Conservation (phyloP, 768 basidiomycete species). For the Tulasnella sp. region DNA sequence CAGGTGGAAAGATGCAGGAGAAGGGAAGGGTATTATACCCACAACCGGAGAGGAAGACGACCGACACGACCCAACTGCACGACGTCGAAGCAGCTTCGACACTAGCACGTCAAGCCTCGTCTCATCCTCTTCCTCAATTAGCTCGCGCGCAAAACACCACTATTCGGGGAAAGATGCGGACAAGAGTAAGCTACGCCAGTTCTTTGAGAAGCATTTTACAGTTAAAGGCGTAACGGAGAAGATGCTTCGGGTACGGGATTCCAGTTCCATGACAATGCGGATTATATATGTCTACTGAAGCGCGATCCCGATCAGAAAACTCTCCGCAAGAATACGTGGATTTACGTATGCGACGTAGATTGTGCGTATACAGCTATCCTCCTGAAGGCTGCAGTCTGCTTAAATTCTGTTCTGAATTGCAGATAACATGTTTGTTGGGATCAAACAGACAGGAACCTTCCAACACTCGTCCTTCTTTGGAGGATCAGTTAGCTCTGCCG, state of each 20-base stretch:
- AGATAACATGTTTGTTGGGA: conserved; percentile 70
- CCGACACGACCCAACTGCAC: conserved; percentile 29
- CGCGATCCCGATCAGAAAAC: conserved; percentile 48
- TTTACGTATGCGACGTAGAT: conserved; percentile 64
- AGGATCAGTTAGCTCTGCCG: conserved; percentile 37
- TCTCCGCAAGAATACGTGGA: conserved; percentile 65
- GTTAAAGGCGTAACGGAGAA: conserved; percentile 56
- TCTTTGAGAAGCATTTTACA: conserved; percentile 54
- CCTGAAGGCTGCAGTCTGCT: neutral
- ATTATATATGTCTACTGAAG: neutral
- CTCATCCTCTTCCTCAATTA: conserved; percentile 36
- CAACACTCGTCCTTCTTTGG: conserved; percentile 68
- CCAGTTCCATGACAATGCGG: neutral
- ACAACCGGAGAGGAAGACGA: conserved; percentile 40
- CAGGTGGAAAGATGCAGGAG: conserved; percentile 64
- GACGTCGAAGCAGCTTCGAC: conserved; percentile 40
- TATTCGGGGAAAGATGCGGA: conserved; percentile 36
- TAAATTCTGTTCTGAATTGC: neutral
- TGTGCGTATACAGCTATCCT: conserved; percentile 46
- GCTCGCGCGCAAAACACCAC: conserved; percentile 39
- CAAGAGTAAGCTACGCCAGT: conserved; percentile 45
- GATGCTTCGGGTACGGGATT: conserved; percentile 47
- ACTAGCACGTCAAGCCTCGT: conserved; percentile 42
- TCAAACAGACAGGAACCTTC: conserved; percentile 65
- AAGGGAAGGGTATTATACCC: conserved; percentile 59